A percentile compares a stretch with the other conserved stretches of the same genome.
These are phyloP conservation scores for Stentor coeruleus DNA, from an alignment of 73 alveolate genomes.

Conservation along the genomic window DNA sequence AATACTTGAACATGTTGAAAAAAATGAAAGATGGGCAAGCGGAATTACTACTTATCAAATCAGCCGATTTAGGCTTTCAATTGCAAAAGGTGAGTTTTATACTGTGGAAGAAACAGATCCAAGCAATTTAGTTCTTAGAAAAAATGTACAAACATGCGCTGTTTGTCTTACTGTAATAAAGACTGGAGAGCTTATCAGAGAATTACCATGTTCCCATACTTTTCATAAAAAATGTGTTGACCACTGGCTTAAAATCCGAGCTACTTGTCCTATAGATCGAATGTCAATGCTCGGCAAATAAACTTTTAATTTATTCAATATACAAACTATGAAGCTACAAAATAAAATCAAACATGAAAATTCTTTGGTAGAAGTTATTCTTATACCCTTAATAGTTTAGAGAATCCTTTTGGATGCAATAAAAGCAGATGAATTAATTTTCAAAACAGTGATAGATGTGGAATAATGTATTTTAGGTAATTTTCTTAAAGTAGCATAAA, in stretches of 20 bases:
- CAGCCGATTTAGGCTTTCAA: background rate
- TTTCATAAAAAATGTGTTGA: slow-evolving; percentile 83
- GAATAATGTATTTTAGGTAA: too few relatives aligned
- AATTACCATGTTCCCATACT: slow-evolving; percentile 40
- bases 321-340: too few relatives aligned
- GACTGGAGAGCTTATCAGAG: slow-evolving; percentile 18
- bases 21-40: background rate
- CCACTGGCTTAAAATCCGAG: slow-evolving; percentile 58
- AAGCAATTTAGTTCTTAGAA: background rate
- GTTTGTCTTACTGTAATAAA: slow-evolving; percentile 14
- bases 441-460: too few relatives aligned
- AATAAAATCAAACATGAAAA: too few relatives aligned
- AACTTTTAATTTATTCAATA: too few relatives aligned
- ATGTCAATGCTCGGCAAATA: too few relatives aligned
- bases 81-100: background rate
- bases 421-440: too few relatives aligned
- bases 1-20: background rate
- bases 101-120: background rate
- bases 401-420: too few relatives aligned
- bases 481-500: too few relatives aligned
- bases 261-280: slow-evolving; percentile 30
- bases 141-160: slow-evolving; percentile 2
- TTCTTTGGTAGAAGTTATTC: too few relatives aligned
- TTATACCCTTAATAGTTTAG: too few relatives aligned
- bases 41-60: background rate